Evolutionary conservation across 2,329 filamentous ascomycete genomes (phyloP).

Genomic region (Alternaria solani): DNA sequence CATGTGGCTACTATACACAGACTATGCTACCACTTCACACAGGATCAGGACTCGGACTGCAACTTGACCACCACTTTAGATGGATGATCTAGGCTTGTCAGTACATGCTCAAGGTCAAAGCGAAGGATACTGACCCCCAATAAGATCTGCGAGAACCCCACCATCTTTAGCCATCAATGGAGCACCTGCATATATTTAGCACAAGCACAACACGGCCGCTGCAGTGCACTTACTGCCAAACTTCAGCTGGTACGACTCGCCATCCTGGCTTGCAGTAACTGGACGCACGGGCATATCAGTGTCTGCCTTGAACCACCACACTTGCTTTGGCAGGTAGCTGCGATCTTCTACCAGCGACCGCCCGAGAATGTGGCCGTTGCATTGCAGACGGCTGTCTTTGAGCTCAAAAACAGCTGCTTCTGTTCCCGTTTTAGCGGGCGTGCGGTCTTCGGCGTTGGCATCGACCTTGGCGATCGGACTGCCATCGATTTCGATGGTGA

Average conservation of each 20-base stretch:
- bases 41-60: not conserved
- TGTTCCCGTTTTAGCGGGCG: constrained; percentile 25
- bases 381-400: constrained; percentile 26
- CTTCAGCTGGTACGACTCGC: constrained; percentile 21
- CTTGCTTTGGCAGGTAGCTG: constrained; percentile 30
- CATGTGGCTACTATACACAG: not conserved
- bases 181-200: constrained; percentile 15
- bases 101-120: not conserved
- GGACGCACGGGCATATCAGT: constrained; percentile 18
- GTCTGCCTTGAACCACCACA: constrained; percentile 34
- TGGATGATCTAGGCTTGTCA: not conserved
- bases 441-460: constrained; percentile 20
- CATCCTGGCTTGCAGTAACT: constrained; percentile 28
- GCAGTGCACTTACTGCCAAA: constrained; percentile 26
- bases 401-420: constrained; percentile 33
- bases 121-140: constrained; percentile 17
- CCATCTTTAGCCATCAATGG: constrained; percentile 19
- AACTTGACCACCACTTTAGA: constrained; percentile 14
- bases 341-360: constrained; percentile 27
- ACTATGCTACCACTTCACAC: not conserved
- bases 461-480: constrained; percentile 26
- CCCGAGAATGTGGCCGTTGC: constrained; percentile 28
- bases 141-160: constrained; percentile 21
- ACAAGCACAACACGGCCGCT: not conserved
- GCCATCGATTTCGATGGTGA: constrained; percentile 34